Evolutionary conservation across 2,329 filamentous ascomycete genomes (phyloP), one percentile per base, ranked within the genome.

Genomic region (Westerdykella ornata): DNA sequence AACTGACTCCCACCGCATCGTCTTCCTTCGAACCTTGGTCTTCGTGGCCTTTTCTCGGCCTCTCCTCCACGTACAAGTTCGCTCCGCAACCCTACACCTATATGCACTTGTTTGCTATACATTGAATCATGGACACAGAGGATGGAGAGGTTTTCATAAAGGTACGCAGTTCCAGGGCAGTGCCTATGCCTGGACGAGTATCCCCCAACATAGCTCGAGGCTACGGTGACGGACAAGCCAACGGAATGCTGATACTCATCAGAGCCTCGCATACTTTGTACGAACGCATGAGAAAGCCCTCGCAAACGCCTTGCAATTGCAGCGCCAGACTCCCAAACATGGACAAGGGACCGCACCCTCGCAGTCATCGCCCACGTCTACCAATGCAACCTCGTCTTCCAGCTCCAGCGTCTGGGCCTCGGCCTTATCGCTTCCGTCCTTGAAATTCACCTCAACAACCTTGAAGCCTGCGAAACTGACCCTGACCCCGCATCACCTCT

Each of bases 261-360:
- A 96, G 90, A 92, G 94, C 76, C 78, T 98, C 65, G 89, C 90
- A 63, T 84, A 84, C 70, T 97, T 95, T 70, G 88, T 98, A 69
- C 88, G 89, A 49, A 95, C 88, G 42, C 88, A 98, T 73, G 92
- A 98, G 70, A 94, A 94, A 71, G 90, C 89, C 29, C 79, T 98
- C 49, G 92, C 92, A 63, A 97, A 97, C 72, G 90, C 90, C 57
- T 74, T 96, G 48, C 90, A 96, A 67, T 76, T 94, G 56, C 83
- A 84, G 65, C 81, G 86, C 56, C 82, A 86, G 58, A 77, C 79
- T 48, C 71, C 75, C 31, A 84, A 82, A 57, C 81, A 89, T 80
- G 59, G 57, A 42, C 81, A 83, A 45, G 54, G 62, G 40, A 63
- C 60, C 45, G 52, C 44, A 14, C 47, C 54, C 28, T 58, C 63